Conservation (phyloP, 2,329 filamentous ascomycete genomes). For the Aspergillus persii region DNA sequence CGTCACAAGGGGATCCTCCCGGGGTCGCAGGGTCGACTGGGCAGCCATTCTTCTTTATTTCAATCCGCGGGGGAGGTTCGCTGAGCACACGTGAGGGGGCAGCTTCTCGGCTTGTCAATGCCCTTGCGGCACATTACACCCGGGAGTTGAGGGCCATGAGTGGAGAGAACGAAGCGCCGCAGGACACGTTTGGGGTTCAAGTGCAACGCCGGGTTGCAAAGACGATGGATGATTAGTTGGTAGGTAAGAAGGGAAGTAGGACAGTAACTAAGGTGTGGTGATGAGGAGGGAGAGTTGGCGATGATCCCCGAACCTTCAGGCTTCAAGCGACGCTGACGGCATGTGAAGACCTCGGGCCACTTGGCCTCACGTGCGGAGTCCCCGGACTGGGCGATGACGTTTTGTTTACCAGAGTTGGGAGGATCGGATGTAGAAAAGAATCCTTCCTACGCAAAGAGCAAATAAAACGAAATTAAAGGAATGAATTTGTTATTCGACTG, state of each 20-base stretch:
- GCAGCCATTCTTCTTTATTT: constrained; percentile 64
- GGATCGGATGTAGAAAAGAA: too few relatives aligned
- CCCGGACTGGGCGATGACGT: background rate
- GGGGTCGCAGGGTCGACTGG: constrained; percentile 75
- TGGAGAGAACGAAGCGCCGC: constrained; percentile 2
- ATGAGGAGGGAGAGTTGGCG: background rate
- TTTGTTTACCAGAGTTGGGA: background rate
- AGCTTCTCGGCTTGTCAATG: background rate
- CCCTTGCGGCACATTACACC: constrained; percentile 14
- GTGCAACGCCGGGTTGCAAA: background rate
- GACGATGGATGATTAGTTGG: background rate
- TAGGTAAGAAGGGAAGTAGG: background rate
- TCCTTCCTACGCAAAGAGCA: too few relatives aligned
- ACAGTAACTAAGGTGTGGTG: background rate
- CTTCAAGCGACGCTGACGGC: constrained; percentile 6
- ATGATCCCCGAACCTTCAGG: constrained; percentile 10
- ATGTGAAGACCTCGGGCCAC: constrained; percentile 27
- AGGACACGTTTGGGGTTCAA: constrained; percentile 1
- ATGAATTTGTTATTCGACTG: too few relatives aligned
- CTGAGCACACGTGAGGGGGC: background rate
- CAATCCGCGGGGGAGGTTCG: background rate
- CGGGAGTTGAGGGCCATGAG: constrained; percentile 19
- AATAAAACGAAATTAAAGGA: too few relatives aligned
- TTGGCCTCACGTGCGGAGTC: constrained; percentile 21
- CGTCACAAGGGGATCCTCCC: constrained; percentile 65